These are phyloP conservation scores for Neurospora sp. DNA, from an alignment of 495 filamentous ascomycete genomes.

Conservation along the genomic window DNA sequence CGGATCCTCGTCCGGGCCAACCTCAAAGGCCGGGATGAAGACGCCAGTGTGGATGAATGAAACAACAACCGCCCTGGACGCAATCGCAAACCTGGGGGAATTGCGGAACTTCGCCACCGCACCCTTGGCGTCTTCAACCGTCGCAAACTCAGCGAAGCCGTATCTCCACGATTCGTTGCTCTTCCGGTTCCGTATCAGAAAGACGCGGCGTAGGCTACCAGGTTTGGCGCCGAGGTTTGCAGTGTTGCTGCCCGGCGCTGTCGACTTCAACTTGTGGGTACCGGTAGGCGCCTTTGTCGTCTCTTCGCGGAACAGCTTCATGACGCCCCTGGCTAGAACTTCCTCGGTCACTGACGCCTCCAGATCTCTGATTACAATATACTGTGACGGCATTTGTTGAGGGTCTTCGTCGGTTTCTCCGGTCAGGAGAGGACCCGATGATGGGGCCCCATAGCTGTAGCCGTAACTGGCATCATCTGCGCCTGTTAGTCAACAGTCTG, in stretches of 20 bases:
- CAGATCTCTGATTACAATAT: conserved; percentile 68
- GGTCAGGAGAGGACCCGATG: conserved; percentile 33
- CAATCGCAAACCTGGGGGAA: conserved; percentile 76
- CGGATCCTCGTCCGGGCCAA: conserved; percentile 36
- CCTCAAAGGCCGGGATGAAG: conserved; percentile 66
- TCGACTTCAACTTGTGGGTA: conserved; percentile 53
- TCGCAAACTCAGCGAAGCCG: conserved; percentile 85
- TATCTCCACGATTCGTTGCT: conserved; percentile 75
- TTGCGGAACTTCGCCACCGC: conserved; percentile 66
- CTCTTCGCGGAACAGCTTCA: conserved; percentile 55
- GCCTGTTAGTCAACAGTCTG: neutral
- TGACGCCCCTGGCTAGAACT: conserved; percentile 65
- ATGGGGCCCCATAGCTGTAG: conserved; percentile 13
- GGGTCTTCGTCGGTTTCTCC: conserved; percentile 76
- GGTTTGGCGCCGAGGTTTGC: conserved; percentile 63
- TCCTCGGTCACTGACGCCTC: conserved; percentile 66
- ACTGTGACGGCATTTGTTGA: conserved; percentile 67
- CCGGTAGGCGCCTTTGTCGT: conserved; percentile 23
- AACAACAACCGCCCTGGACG: conserved; percentile 62
- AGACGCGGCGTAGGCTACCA: conserved; percentile 64
- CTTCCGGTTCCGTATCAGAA: conserved; percentile 66
- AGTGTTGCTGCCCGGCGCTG: conserved; percentile 63
- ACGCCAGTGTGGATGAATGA: conserved; percentile 82
- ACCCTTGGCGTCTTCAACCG: conserved; percentile 61
- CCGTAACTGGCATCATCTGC: conserved; percentile 15